Percentiles rank a stretch among this genome's conserved stretches.
phyloP scores from a whole-genome alignment of 805 yeast genomes.

The Candida dendrica region DNA sequence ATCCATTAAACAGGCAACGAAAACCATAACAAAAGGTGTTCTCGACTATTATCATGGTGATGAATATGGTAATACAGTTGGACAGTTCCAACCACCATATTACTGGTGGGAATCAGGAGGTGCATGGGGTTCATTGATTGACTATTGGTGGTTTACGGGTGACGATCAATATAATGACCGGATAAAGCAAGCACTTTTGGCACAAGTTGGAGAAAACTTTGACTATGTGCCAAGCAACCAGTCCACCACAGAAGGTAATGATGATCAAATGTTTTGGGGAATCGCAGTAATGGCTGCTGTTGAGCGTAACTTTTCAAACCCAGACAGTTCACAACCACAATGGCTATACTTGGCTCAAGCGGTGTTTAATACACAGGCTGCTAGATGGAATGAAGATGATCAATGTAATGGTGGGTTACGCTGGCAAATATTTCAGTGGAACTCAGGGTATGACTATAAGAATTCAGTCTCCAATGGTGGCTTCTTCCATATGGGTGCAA shows the following conservation, averaged over 20 bases:
- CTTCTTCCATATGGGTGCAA: constrained; percentile 77
- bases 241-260: constrained; percentile 91
- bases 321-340: constrained; percentile 50
- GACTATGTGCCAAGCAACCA: constrained; percentile 86
- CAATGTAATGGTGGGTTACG: constrained; percentile 83
- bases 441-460: constrained; percentile 88
- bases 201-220: constrained; percentile 67
- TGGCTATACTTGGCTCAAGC: constrained; percentile 88
- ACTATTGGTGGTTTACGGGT: constrained; percentile 64
- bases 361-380: constrained; percentile 82
- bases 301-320: constrained; percentile 76
- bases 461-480: constrained; percentile 90
- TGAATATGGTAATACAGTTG: constrained; percentile 68
- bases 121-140: constrained; percentile 84
- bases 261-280: constrained; percentile 98
- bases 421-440: constrained; percentile 96
- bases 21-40: constrained; percentile 59
- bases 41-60: constrained; percentile 76
- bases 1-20: constrained; percentile 40
- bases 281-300: constrained; percentile 88
- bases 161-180: constrained; percentile 58
- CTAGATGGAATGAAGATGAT: constrained; percentile 78
- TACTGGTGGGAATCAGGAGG: constrained; percentile 99
- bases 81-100: constrained; percentile 84
- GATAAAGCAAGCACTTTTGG: constrained; percentile 55